phyloP scores from a whole-genome alignment of 805 yeast genomes.

The Brettanomyces bruxellensis region DNA sequence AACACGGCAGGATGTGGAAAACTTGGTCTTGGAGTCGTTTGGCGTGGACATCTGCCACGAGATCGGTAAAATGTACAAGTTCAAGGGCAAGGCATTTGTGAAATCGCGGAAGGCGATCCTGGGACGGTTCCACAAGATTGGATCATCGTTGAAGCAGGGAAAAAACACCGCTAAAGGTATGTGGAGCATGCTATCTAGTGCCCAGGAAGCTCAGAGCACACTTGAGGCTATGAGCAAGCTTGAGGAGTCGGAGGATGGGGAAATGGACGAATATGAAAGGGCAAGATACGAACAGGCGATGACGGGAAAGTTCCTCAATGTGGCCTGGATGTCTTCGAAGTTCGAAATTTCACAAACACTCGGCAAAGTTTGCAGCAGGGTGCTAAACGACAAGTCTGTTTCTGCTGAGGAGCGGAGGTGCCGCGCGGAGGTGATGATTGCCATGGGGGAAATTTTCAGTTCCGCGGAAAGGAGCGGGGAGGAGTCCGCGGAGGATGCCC shows the following conservation, averaged over 20 bases:
- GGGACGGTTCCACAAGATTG: slow-evolving; percentile 43
- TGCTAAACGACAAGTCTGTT: slow-evolving; percentile 49
- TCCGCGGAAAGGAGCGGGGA: slow-evolving; percentile 51
- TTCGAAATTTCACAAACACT: slow-evolving; percentile 70
- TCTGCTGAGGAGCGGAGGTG: slow-evolving; percentile 37
- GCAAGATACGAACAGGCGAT: slow-evolving; percentile 67
- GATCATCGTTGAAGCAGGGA: slow-evolving; percentile 63
- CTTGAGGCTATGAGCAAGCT: slow-evolving; percentile 64
- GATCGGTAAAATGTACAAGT: slow-evolving; percentile 58
- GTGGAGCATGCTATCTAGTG: slow-evolving; percentile 59
- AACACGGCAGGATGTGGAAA: slow-evolving; percentile 74
- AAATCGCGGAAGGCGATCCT: slow-evolving; percentile 64
- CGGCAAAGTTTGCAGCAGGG: slow-evolving; percentile 59
- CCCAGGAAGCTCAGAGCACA: slow-evolving; percentile 71
- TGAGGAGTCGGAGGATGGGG: slow-evolving; percentile 36
- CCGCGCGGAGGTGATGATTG: slow-evolving; percentile 54
- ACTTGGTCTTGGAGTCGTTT: slow-evolving; percentile 72
- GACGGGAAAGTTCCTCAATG: slow-evolving; percentile 72
- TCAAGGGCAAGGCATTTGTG: slow-evolving; percentile 55
- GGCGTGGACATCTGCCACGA: slow-evolving; percentile 77
- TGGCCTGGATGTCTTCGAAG: slow-evolving; percentile 79
- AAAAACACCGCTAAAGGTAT: slow-evolving; percentile 69
- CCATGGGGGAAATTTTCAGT: slow-evolving; percentile 57
- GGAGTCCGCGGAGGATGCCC: slow-evolving; percentile 67
- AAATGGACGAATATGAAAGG: slow-evolving; percentile 32